Conservation (phyloP, 306 rosid species). For the Casuarina equisetifolia region DNA sequence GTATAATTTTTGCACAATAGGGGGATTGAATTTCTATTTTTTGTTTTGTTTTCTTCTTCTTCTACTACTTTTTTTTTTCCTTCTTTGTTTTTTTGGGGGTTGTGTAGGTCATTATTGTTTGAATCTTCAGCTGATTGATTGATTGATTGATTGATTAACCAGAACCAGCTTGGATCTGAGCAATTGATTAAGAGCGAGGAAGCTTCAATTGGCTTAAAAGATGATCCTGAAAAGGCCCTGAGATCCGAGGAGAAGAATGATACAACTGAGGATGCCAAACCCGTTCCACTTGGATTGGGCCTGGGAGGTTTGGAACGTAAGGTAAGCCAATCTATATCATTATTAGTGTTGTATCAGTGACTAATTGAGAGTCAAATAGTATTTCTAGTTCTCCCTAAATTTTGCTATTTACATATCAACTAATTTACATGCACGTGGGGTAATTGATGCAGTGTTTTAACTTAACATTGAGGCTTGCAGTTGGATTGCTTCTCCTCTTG, state of each 20-base stretch:
- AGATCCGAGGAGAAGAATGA: slow-evolving; percentile 42
- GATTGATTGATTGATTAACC: slow-evolving; percentile 29
- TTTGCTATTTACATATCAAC: neutral
- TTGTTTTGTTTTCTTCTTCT: neutral
- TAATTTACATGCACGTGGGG: neutral
- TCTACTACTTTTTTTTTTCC: too few relatives aligned
- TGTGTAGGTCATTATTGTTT: neutral
- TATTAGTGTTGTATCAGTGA: neutral
- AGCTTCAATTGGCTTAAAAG: slow-evolving; percentile 43
- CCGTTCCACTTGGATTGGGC: slow-evolving; percentile 91
- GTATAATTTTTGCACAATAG: slow-evolving; percentile 35
- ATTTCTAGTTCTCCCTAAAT: neutral
- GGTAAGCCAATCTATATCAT: slow-evolving; percentile 40
- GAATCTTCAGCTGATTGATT: slow-evolving; percentile 19
- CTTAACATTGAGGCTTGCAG: neutral
- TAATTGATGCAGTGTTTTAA: neutral
- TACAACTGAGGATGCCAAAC: slow-evolving; percentile 48
- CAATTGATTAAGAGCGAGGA: slow-evolving; percentile 39
- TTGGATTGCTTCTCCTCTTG: neutral
- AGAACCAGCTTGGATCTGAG: slow-evolving; percentile 36
- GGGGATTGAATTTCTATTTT: slow-evolving; percentile 4
- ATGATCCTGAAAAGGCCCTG: slow-evolving; percentile 43
- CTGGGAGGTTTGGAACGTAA: slow-evolving; percentile 73
- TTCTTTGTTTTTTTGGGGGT: too few relatives aligned
- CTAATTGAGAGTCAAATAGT: slow-evolving; percentile 1